phyloP scores from a whole-genome alignment of 768 basidiomycete genomes.

The Russula brevipes region DNA sequence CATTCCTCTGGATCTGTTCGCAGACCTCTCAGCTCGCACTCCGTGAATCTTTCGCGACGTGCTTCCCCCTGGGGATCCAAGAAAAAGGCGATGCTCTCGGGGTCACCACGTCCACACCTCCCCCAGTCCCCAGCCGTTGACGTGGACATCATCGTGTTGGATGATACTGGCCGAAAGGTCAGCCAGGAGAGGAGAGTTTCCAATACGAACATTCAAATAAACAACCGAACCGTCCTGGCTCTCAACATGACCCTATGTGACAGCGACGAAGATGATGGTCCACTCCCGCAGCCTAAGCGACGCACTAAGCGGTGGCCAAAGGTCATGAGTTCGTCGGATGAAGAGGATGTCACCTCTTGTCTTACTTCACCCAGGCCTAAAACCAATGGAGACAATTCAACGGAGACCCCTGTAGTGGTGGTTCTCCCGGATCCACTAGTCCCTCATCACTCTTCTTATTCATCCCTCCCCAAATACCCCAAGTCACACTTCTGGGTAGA shows the following conservation, averaged over 20 bases:
- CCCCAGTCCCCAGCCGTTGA: slow-evolving; percentile 46
- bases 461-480: background rate
- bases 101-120: slow-evolving; percentile 30
- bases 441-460: background rate
- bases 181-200: slow-evolving; percentile 59
- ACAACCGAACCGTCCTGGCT: slow-evolving; percentile 24
- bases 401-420: too few relatives aligned
- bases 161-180: slow-evolving; percentile 52
- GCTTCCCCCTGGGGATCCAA: slow-evolving; percentile 30
- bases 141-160: slow-evolving; percentile 63
- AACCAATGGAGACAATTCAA: background rate
- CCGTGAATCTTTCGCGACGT: slow-evolving; percentile 36
- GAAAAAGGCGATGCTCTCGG: slow-evolving; percentile 23
- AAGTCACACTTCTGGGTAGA: slow-evolving; percentile 15
- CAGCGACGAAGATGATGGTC: slow-evolving; percentile 27
- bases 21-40: slow-evolving; percentile 39
- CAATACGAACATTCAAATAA: slow-evolving; percentile 39
- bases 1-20: slow-evolving; percentile 28
- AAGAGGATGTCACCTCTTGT: slow-evolving; percentile 35
- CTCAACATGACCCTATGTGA: slow-evolving; percentile 16
- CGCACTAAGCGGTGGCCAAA: slow-evolving; percentile 24
- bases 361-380: background rate
- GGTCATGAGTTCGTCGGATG: slow-evolving; percentile 44
- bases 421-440: background rate
- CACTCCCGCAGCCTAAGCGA: slow-evolving; percentile 20